Evolutionary conservation across 768 basidiomycete genomes (phyloP), one percentile per base, ranked within the genome.

Genomic region (Termitomyces eurrhizus): DNA sequence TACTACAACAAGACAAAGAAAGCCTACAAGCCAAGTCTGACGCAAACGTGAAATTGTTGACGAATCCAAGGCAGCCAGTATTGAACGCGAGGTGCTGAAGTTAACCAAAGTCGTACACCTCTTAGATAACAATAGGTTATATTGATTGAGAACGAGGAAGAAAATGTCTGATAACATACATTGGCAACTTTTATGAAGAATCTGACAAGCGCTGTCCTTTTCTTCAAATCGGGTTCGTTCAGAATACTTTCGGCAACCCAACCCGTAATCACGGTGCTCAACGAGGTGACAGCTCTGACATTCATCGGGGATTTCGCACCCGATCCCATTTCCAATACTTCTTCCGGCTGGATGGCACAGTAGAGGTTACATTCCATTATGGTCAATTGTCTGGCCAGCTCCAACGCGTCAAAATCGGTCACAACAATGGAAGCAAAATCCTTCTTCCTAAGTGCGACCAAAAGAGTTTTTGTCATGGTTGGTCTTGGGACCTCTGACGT

Each of bases 191-290:
- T 96, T 80, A 97, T 89, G 70, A 93, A 96, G 73, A 92, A 95
- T 73, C 95, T 95, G 68, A 96, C 81, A 63, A 95, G 69, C 8
- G 70, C 60, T 29, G 87, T 88, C 62, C 95, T 79, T 74, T 87
- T 92, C 81, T 93, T 95, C 65, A 87, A 83, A 73, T 98, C 96
- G 56, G 79, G 82, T 75, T 99, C 96, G 67, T 88, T 88, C 52
- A 99, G 75, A 62, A 99, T 95, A 67, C 89, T 89, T 75, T 98
- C 96, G 9, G 95, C 90, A 35, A 98, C 92, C 92, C 94, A 96
- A 4, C 95, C 95, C 1, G 95, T 98, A 65, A 98, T 89, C 57
- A 89, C 85, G 14, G 95, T 98, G 70, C 93, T 96, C 70, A 98
- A 75, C 6, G 90, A 86, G 49, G 89, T 89, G 64, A 98, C 88